Evolutionary conservation across 768 basidiomycete species (phyloP), one percentile per base, ranked within the genome.

Genomic region (Leccinum pellstonianum): DNA sequence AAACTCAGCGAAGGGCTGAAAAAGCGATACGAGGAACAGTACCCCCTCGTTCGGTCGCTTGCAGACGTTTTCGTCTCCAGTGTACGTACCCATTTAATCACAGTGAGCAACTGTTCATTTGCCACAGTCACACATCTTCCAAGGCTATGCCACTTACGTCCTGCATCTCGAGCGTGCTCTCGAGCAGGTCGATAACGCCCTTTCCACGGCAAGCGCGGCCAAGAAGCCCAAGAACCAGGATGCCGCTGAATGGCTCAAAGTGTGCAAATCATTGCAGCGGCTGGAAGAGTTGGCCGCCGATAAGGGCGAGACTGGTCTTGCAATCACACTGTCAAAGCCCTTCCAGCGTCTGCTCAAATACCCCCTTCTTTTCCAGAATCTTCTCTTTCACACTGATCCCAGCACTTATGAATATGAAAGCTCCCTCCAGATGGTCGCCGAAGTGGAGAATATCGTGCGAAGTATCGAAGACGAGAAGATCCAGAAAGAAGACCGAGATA

Each of bases 391-490:
- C 76, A 97, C 96, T 17, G 97, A 99, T 67, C 95, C 97, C 2
- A 95, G 93, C 63, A 94, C 95, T 4, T 95, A 90, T 68, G 97
- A 99, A 76, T 99, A 97, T 70, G 97, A 99, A 73, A 90, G 89
- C 69, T 97, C 95, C 12, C 78, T 96, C 46, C 88, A 90, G 71
- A 96, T 98, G 92, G 95, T 98, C 1, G 93, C 94, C 19, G 95
- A 98, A 73, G 92, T 99, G 7, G 97, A 99, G 76, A 87, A 83
- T 19, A 96, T 98, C 67, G 96, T 99, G 52, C 83, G 96, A 49
- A 92, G 91, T 62, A 98, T 99, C 57, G 96, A 99, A 73, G 96
- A 98, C 67, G 95, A 99, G 79, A 98, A 98, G 80, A 91, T 94
- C 57, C 90, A 91, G 71, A 93, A 93, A 74, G 96, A 98, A 70